Evolutionary conservation across 306 rosid genomes (phyloP).

Genomic region (Cucumis melo): DNA sequence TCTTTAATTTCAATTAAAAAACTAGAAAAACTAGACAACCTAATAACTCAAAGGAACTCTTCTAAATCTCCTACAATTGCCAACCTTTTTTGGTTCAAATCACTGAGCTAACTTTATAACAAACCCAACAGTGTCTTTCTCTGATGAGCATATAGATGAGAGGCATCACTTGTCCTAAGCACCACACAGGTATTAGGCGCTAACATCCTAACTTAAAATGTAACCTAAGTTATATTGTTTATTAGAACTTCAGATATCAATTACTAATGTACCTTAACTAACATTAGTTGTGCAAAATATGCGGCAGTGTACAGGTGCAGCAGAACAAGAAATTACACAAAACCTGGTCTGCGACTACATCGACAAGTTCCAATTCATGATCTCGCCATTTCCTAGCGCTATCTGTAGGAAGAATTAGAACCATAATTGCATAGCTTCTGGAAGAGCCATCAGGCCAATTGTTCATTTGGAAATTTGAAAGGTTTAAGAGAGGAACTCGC

Average conservation of each 20-base stretch:
- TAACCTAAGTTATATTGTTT: not conserved
- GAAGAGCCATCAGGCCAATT: conserved; percentile 76
- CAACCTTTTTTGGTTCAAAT: not conserved
- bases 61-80: not conserved
- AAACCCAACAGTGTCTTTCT: not conserved
- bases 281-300: not conserved
- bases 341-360: conserved; percentile 96
- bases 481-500: conserved; percentile 71
- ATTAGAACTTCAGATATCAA: not conserved
- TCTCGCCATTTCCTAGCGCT: conserved; percentile 81
- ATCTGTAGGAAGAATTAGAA: conserved; percentile 77
- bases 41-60: not conserved
- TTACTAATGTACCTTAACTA: not conserved
- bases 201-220: not conserved
- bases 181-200: not conserved
- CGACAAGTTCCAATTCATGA: conserved; percentile 78
- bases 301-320: not conserved
- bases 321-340: conserved; percentile 9
- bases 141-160: not conserved
- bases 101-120: not conserved
- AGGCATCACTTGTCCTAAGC: not conserved
- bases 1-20: not conserved
- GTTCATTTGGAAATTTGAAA: conserved; percentile 69
- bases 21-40: not conserved
- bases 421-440: conserved; percentile 80